Conservation (phyloP, 495 filamentous ascomycete genomes). For the Podospora appendiculata region DNA sequence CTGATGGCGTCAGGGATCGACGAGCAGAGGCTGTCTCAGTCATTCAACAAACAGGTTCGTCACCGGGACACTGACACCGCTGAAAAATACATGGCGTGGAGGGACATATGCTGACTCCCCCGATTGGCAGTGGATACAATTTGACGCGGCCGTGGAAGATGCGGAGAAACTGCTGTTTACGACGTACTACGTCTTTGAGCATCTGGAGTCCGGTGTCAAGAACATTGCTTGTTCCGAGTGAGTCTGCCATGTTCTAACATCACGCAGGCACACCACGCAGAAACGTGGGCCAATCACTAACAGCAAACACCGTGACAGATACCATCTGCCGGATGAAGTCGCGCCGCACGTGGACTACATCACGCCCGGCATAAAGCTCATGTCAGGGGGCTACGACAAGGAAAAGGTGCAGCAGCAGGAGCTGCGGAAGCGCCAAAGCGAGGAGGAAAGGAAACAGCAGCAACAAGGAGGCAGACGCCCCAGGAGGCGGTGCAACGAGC, state of each 20-base stretch:
- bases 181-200: constrained; percentile 41
- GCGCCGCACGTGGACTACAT: constrained; percentile 50
- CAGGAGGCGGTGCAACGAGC: background rate
- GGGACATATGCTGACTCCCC: background rate
- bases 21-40: constrained; percentile 9
- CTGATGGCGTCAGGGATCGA: constrained; percentile 42
- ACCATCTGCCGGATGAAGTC: constrained; percentile 47
- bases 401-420: constrained; percentile 8
- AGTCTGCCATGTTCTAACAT: background rate
- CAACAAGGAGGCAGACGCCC: constrained; percentile 8
- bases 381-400: constrained; percentile 6
- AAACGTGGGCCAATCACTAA: constrained; percentile 1
- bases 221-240: constrained; percentile 24
- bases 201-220: constrained; percentile 19
- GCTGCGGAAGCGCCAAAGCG: background rate
- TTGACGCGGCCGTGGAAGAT: constrained; percentile 46
- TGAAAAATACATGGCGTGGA: background rate
- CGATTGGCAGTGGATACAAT: constrained; percentile 33
- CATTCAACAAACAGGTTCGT: constrained; percentile 17
- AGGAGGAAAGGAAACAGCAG: background rate
- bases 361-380: constrained; percentile 43
- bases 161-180: constrained; percentile 46
- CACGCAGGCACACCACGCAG: no score
- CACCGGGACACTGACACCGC: background rate
- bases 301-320: constrained; percentile 16